phyloP scores from a whole-genome alignment of 1,139 yeast species.

The Entelexis paramagnoliae region DNA sequence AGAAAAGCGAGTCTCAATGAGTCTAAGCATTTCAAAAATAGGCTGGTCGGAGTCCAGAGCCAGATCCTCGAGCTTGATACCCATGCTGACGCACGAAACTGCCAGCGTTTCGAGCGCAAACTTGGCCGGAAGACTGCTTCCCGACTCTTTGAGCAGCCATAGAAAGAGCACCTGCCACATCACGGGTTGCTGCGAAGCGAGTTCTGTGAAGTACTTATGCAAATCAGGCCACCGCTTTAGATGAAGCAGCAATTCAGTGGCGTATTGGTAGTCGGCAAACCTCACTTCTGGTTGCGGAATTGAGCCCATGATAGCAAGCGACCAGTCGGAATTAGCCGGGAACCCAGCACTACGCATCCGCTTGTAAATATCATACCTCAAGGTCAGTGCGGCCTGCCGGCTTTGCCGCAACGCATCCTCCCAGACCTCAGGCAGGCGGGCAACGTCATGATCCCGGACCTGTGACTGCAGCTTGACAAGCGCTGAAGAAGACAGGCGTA shows the following conservation, averaged over 20 bases:
- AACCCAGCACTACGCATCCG: not conserved
- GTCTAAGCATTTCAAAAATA: slow-evolving; percentile 5
- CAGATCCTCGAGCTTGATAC: slow-evolving; percentile 10
- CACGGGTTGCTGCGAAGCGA: slow-evolving; percentile 13
- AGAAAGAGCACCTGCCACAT: slow-evolving; percentile 16
- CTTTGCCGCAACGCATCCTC: not conserved
- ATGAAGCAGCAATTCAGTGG: slow-evolving; percentile 11
- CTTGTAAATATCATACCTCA: slow-evolving; percentile 6
- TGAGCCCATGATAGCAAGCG: slow-evolving; percentile 1
- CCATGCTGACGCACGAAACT: slow-evolving; percentile 5
- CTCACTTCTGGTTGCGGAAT: slow-evolving; percentile 8
- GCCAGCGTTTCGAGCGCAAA: slow-evolving; percentile 9
- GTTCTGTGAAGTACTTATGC: slow-evolving; percentile 3
- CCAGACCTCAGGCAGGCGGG: not conserved
- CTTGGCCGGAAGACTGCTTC: not conserved
- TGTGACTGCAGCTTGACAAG: not conserved
- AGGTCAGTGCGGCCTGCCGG: not conserved
- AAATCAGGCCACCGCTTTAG: slow-evolving; percentile 5
- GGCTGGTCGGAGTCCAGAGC: slow-evolving; percentile 1
- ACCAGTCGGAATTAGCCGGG: slow-evolving; percentile 7
- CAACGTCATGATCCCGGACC: not conserved
- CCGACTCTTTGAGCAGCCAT: not conserved
- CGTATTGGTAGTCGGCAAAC: slow-evolving; percentile 19
- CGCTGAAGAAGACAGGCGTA: not conserved
- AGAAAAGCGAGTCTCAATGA: slow-evolving; percentile 29